phyloP scores from a whole-genome alignment of 2,329 filamentous ascomycete genomes.

The Arachnomyces sp. region DNA sequence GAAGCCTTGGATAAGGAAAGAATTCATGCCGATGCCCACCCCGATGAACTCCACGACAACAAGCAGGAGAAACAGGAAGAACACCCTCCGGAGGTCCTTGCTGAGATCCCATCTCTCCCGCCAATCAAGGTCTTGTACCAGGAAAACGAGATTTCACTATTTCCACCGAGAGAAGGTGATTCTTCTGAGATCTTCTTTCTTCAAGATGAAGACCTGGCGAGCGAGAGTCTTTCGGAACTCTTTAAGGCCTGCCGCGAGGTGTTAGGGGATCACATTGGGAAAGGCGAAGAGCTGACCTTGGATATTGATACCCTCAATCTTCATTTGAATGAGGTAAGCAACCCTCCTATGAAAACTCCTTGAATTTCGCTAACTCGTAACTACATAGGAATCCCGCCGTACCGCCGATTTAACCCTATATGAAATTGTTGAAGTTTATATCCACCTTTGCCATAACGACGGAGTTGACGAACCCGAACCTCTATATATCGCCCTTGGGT shows the following conservation, averaged over 20 bases:
- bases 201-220: conserved; percentile 47
- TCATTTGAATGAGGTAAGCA: conserved; percentile 49
- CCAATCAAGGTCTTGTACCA: conserved; percentile 49
- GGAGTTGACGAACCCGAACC: conserved; percentile 44
- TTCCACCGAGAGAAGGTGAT: conserved; percentile 47
- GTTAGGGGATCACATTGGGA: conserved; percentile 46
- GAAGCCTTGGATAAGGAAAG: no score
- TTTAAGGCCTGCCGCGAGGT: conserved; percentile 48
- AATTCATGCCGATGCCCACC: conserved; percentile 7
- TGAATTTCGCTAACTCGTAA: conserved; percentile 18
- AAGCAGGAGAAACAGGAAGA: conserved; percentile 5
- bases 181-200: conserved; percentile 50
- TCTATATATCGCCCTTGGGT: conserved; percentile 50
- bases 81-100: conserved; percentile 4
- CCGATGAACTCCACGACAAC: conserved; percentile 7
- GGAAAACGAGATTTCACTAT: conserved; percentile 49
- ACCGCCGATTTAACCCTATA: conserved; percentile 44
- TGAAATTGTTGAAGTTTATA: conserved; percentile 52
- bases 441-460: conserved; percentile 53
- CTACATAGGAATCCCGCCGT: conserved; percentile 41
- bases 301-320: conserved; percentile 48
- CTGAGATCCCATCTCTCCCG: conserved; percentile 23
- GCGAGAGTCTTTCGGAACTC: conserved; percentile 46
- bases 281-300: conserved; percentile 51
- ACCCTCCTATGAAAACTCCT: background rate